Conservation (phyloP, 2,329 filamentous ascomycete genomes). For the Grosmannia clavigera region DNA sequence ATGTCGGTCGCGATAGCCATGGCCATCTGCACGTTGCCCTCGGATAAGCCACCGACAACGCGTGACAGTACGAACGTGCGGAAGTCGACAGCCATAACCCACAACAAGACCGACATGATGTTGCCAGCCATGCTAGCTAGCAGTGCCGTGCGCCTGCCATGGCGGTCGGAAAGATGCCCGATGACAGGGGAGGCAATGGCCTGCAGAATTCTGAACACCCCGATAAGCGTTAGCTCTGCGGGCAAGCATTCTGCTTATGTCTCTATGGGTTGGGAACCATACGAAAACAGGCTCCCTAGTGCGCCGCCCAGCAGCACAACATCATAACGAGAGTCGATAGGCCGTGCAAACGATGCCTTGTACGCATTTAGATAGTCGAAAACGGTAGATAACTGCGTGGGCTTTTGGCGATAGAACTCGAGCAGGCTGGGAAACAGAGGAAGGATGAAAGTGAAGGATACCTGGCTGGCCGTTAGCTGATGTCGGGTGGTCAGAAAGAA, state of each 20-base stretch:
- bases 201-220: constrained; percentile 53
- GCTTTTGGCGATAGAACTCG: constrained; percentile 71
- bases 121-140: constrained; percentile 90
- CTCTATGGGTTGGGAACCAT: constrained; percentile 13
- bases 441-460: constrained; percentile 97
- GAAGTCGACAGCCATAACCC: constrained; percentile 90
- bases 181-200: constrained; percentile 88
- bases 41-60: constrained; percentile 82
- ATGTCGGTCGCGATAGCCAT: constrained; percentile 96
- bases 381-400: constrained; percentile 65
- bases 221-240: not conserved
- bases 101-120: constrained; percentile 82
- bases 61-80: constrained; percentile 90
- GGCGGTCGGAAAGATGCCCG: constrained; percentile 72
- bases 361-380: constrained; percentile 81
- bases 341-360: constrained; percentile 82
- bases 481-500: not conserved
- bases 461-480: constrained; percentile 37
- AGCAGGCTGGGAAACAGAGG: constrained; percentile 91
- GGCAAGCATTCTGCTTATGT: not conserved
- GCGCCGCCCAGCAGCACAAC: constrained; percentile 92
- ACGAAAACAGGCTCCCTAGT: constrained; percentile 80
- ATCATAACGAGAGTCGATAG: constrained; percentile 93
- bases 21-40: constrained; percentile 93
- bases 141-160: constrained; percentile 77